Base-by-base conservation (phyloP, 768 basidiomycete species). In the Psilocybe sp. region DNA sequence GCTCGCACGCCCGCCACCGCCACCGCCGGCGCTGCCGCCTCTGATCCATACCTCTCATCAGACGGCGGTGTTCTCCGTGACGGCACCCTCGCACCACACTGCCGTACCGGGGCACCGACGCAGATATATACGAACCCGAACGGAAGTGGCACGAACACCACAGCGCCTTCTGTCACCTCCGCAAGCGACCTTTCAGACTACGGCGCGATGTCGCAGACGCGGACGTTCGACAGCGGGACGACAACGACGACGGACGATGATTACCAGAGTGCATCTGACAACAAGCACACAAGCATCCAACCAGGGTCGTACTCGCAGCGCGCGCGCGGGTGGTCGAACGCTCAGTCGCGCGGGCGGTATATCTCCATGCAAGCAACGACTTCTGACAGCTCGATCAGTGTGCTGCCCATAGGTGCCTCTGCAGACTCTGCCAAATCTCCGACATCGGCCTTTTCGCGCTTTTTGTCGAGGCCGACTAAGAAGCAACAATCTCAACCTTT, bases 361-460 rank as follows among this genome's bases (percentile, higher is more conserved):
- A n/a, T n/a, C n/a, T n/a, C n/a, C 23, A 28, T 7, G 23, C 23
- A 28, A 28, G 23, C 23, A 7, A 28, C 23, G 23, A 7, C 23
- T 7, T 7, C 23, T 4, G 23, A 28, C 4, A 28, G 23, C 23
- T 28, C 23, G 4, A 28, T 28, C 7, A 7, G 23, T 28, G 23
- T 7, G 23, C 23, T 4, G 7, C 23, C 23, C 4, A 4, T 28
- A 28, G 23, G 23, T 28, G 23, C 23, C 23, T 28, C 7, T 7
- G 4, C 23, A 28, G 23, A 28, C 7, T 28, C 23, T 28, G 20
- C n/a, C 15, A 23, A 41, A 15, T 15, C 41, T 9, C 43, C 36
- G 15, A 37, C 52, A 15, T 50, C 48, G 9, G 43, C 52, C 16
- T 57, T 57, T 33, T 19, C 49, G 43, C 52, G 52, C 10, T 53